Evolutionary conservation across 306 rosid species (phyloP).

Genomic region (Acmispon strigosus): DNA sequence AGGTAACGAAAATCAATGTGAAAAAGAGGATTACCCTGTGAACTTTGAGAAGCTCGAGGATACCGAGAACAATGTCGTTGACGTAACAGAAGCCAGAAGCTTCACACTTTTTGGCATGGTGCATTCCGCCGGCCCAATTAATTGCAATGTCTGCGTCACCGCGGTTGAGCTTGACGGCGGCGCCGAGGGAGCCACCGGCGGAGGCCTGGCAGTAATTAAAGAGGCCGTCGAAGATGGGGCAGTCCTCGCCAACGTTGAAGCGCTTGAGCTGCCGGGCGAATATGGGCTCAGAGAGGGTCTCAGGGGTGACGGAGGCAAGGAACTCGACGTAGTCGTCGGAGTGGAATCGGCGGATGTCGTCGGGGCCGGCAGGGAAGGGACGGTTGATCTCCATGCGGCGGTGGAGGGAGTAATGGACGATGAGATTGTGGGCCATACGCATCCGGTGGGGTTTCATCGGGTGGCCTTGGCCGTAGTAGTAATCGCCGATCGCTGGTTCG

Average conservation of each 20-base stretch:
- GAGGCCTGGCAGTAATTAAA: conserved; percentile 72
- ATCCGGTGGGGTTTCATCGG: conserved; percentile 87
- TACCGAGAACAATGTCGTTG: conserved; percentile 85
- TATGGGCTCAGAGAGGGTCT: conserved; percentile 32
- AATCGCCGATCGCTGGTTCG: conserved; percentile 71
- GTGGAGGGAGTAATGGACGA: conserved; percentile 67
- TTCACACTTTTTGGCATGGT: conserved; percentile 81
- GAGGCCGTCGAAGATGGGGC: conserved; percentile 75
- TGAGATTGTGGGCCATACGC: conserved; percentile 75
- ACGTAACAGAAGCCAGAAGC: conserved; percentile 93
- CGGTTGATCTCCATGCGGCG: conserved; percentile 83
- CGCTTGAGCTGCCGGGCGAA: conserved; percentile 62
- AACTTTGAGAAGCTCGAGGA: conserved; percentile 85
- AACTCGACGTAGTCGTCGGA: conserved; percentile 63
- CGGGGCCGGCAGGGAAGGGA: conserved; percentile 54
- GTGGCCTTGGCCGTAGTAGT: conserved; percentile 80
- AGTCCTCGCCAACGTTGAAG: conserved; percentile 80
- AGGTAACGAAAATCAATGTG: too few species aligned
- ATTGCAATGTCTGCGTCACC: conserved; percentile 63
- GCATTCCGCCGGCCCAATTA: conserved; percentile 80
- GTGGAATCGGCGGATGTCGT: conserved; percentile 57
- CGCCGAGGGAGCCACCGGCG: conserved; percentile 76
- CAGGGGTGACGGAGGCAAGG: conserved; percentile 54
- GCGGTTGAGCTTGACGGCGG: conserved; percentile 75
- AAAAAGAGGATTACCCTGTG: conserved; percentile 48